Percentiles rank a stretch among this genome's conserved stretches.
phyloP scores from a whole-genome alignment of 371 early-diverging fungal species.

The Mortierella sp. region DNA sequence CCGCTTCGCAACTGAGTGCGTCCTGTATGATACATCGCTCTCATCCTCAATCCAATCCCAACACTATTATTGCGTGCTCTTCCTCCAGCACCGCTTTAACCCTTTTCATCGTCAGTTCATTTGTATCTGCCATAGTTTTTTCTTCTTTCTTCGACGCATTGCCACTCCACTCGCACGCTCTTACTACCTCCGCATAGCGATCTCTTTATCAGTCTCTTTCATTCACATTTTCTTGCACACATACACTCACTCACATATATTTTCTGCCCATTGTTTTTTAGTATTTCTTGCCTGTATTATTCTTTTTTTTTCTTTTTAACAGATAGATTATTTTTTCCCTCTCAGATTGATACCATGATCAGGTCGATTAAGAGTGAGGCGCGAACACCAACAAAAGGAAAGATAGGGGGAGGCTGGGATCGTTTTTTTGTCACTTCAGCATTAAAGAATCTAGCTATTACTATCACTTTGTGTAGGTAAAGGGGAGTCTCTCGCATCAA shows the following conservation, averaged over 20 bases:
- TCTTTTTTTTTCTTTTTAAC: slow-evolving; percentile 10
- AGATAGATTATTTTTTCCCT: neutral
- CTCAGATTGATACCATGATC: slow-evolving; percentile 1
- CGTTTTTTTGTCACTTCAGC: neutral
- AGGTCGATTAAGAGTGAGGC: neutral
- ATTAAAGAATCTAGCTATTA: neutral
- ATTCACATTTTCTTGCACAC: neutral
- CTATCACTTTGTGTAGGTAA: neutral
- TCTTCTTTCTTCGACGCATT: neutral
- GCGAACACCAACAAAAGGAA: neutral
- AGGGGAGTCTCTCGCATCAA: neutral
- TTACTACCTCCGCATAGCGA: neutral
- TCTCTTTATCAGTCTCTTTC: neutral
- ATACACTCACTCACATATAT: neutral
- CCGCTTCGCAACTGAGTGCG: neutral
- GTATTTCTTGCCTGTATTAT: slow-evolving; percentile 9
- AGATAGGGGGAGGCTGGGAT: neutral
- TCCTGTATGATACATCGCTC: slow-evolving; percentile 5
- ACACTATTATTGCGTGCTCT: neutral
- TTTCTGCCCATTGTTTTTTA: neutral
- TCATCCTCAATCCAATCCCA: neutral
- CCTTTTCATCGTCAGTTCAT: neutral
- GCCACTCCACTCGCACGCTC: neutral
- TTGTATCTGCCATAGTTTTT: slow-evolving; percentile 5
- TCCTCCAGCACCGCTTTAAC: neutral